Evolutionary conservation across 106 monocot species (phyloP).

Genomic region (Alisma plantagoaquatica): DNA sequence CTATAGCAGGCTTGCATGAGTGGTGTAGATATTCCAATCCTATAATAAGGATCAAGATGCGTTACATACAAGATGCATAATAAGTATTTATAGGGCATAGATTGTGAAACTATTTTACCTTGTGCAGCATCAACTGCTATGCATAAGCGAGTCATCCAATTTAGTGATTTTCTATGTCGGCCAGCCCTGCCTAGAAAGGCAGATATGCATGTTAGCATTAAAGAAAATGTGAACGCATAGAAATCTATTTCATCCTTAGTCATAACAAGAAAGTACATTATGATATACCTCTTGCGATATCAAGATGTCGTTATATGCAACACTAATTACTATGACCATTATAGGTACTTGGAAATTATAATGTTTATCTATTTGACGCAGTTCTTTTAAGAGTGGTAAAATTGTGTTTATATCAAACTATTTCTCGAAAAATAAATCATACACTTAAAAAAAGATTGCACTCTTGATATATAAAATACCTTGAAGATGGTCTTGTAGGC

Average conservation of each 20-base stretch:
- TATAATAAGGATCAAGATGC: background rate
- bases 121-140: conserved; percentile 19
- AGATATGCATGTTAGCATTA: background rate
- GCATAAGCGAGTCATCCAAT: conserved; percentile 4
- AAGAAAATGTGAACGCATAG: background rate
- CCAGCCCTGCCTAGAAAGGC: background rate
- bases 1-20: conserved; percentile 12
- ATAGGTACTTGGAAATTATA: background rate
- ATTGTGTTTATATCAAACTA: too few relatives aligned
- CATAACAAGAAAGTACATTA: background rate
- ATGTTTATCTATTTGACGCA: background rate
- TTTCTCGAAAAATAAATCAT: too few relatives aligned
- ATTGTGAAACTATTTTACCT: background rate
- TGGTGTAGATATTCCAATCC: conserved; percentile 17
- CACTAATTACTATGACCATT: too few relatives aligned
- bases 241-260: background rate
- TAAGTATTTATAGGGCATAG: background rate
- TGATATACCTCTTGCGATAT: too few relatives aligned
- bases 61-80: background rate
- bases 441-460: too few relatives aligned
- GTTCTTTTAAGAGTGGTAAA: too few relatives aligned
- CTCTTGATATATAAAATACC: too few relatives aligned
- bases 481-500: conserved; percentile 11
- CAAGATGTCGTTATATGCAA: too few relatives aligned
- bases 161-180: background rate